Evolutionary conservation across 345 rosid genomes (phyloP).

Genomic region (Orychophragmus violaceus): DNA sequence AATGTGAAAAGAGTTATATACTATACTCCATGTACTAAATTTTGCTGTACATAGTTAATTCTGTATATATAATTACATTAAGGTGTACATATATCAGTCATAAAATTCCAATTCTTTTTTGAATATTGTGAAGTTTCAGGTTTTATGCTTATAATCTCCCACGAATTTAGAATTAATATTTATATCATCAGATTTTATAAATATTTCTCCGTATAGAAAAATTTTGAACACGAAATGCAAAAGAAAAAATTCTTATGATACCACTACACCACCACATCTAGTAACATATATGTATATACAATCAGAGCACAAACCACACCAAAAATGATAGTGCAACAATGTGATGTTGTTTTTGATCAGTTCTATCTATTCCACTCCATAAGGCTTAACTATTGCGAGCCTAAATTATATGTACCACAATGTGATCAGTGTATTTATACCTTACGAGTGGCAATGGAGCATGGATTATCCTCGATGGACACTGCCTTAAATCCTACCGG

Average conservation of each 20-base stretch:
- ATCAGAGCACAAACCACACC: neutral
- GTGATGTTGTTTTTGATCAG: neutral
- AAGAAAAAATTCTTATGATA: neutral
- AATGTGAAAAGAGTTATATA: too few species aligned
- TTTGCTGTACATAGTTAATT: neutral
- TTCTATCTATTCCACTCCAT: neutral
- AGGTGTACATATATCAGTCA: too few species aligned
- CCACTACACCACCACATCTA: neutral
- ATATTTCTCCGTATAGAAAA: neutral
- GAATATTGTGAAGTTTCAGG: too few species aligned
- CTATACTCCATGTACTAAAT: too few species aligned
- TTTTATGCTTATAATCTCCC: too few species aligned
- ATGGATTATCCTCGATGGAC: constrained; percentile 55
- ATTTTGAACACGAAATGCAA: neutral
- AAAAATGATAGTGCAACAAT: neutral
- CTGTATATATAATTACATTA: too few species aligned
- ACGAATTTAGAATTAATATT: too few species aligned
- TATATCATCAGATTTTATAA: too few species aligned
- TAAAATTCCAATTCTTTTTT: too few species aligned
- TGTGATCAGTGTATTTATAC: constrained; percentile 19
- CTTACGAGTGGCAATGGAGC: constrained; percentile 54
- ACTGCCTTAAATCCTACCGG: constrained; percentile 61
- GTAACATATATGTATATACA: neutral
- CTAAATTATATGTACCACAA: neutral
- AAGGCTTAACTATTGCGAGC: neutral